Evolutionary conservation across 1,139 yeast species (phyloP).

Genomic region (Sugiyamaella novakii): DNA sequence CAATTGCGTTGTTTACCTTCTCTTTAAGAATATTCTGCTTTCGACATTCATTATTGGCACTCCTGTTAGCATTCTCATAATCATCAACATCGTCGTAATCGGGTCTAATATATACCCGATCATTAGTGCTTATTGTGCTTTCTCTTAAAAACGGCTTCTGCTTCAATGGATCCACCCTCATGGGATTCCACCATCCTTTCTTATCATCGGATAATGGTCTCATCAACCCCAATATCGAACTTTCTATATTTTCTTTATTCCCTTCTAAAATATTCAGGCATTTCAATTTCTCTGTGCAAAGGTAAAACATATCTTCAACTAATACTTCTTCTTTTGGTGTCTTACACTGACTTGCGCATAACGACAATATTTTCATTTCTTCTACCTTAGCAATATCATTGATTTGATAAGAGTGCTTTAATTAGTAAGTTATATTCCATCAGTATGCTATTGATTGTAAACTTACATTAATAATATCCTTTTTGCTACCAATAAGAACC

Average conservation of each 20-base stretch:
- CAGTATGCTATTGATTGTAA: no score
- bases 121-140: no score
- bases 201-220: neutral
- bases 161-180: neutral
- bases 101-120: neutral
- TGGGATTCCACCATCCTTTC: constrained; percentile 8
- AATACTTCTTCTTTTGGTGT: no score
- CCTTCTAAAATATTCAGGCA: neutral
- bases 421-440: no score
- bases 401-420: neutral
- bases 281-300: neutral
- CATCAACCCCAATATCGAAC: neutral
- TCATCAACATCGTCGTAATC: neutral
- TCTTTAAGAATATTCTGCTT: neutral
- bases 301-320: constrained; percentile 1
- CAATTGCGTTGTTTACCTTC: neutral
- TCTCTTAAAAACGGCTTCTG: neutral
- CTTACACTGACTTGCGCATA: no score
- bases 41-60: no score
- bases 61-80: neutral
- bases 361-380: neutral
- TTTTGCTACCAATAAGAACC: neutral
- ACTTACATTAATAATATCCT: constrained; percentile 8
- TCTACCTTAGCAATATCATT: neutral
- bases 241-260: neutral